Percentiles rank a stretch among this genome's conserved stretches.
phyloP scores from a whole-genome alignment of 345 rosid species.

The Syzygium jambos region DNA sequence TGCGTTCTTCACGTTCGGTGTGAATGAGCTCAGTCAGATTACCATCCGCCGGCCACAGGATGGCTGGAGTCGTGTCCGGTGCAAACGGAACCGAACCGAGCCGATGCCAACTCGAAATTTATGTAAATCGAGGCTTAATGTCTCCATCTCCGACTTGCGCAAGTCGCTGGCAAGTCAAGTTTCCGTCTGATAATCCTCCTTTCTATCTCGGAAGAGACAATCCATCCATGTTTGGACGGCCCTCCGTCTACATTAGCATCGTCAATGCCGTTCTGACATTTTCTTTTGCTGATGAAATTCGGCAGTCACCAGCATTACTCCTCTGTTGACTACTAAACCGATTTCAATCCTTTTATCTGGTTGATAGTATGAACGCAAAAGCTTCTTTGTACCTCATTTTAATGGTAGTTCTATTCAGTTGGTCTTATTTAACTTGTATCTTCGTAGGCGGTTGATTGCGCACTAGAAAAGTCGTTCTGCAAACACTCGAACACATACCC shows the following conservation, averaged over 20 bases:
- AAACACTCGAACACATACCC: neutral
- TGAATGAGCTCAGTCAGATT: neutral
- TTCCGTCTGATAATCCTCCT: neutral
- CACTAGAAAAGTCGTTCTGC: neutral
- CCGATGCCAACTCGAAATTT: neutral
- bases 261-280: neutral
- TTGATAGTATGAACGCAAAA: neutral
- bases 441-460: neutral
- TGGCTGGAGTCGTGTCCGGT: neutral
- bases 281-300: neutral
- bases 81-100: neutral
- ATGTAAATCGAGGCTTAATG: neutral
- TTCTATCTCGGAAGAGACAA: neutral
- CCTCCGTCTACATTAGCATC: neutral
- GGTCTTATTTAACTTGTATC: neutral
- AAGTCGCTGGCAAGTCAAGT: neutral
- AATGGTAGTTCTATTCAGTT: neutral
- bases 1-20: neutral
- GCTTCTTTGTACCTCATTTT: neutral
- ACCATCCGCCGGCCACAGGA: neutral
- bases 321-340: neutral
- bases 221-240: neutral
- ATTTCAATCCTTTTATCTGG: neutral
- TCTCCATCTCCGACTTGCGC: neutral
- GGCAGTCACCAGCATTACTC: neutral